Evolutionary conservation across 148 eudicot genomes (phyloP).

Genomic region (Diospyros lotus): DNA sequence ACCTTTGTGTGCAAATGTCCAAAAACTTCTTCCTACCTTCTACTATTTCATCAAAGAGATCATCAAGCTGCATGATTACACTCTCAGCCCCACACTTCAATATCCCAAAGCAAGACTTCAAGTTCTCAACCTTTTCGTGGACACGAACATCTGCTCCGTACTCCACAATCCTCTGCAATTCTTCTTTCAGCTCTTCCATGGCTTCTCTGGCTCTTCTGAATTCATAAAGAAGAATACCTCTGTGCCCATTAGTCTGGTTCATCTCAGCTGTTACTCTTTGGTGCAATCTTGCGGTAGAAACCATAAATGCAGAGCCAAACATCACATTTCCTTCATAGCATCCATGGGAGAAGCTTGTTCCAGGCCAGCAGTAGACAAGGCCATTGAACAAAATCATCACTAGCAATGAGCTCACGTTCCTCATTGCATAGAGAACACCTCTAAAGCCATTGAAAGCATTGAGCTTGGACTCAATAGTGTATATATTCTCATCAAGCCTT

Average conservation of each 20-base stretch:
- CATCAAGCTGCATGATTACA: constrained; percentile 49
- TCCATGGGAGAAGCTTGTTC: constrained; percentile 25
- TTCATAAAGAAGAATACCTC: constrained; percentile 34
- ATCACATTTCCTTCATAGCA: constrained; percentile 25
- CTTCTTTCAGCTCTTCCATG: constrained; percentile 36
- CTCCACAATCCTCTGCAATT: constrained; percentile 22
- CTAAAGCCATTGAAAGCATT: constrained; percentile 45
- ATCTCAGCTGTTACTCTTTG: too few relatives aligned
- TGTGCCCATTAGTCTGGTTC: constrained; percentile 11
- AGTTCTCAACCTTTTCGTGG: constrained; percentile 28
- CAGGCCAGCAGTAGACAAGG: constrained; percentile 35
- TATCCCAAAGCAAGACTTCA: constrained; percentile 35
- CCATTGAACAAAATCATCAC: constrained; percentile 39
- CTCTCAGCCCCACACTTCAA: constrained; percentile 47
- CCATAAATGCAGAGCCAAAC: too few relatives aligned
- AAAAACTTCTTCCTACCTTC: constrained; percentile 32
- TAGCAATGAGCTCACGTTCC: constrained; percentile 31
- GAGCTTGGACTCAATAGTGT: constrained; percentile 30
- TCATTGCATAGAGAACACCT: constrained; percentile 22
- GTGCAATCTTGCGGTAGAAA: too few relatives aligned
- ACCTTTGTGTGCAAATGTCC: constrained; percentile 48
- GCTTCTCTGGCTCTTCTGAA: constrained; percentile 23
- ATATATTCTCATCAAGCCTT: constrained; percentile 28
- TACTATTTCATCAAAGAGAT: constrained; percentile 40
- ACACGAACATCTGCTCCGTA: constrained; percentile 22